Conservation (phyloP, 768 basidiomycete species). For the Mycena rosella region DNA sequence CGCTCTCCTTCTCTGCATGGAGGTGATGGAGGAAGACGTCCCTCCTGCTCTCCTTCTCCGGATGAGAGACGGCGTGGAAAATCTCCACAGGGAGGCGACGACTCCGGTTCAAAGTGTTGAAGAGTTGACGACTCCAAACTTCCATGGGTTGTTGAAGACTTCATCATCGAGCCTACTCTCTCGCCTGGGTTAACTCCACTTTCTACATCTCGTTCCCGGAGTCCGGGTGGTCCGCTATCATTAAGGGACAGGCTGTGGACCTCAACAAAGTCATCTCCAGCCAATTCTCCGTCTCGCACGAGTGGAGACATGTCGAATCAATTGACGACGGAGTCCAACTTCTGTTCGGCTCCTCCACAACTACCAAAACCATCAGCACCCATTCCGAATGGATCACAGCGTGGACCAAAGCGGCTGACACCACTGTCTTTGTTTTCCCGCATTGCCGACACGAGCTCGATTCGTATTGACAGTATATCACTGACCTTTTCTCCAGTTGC, state of each 20-base stretch:
- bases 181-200: constrained; percentile 4
- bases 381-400: constrained; percentile 43
- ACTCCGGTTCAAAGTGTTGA: neutral
- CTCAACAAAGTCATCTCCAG: constrained; percentile 41
- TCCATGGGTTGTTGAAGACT: constrained; percentile 11
- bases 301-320: constrained; percentile 9
- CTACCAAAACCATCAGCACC: constrained; percentile 31
- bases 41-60: neutral
- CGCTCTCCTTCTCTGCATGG: neutral
- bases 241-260: constrained; percentile 40
- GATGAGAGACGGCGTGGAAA: neutral
- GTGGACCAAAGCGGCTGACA: constrained; percentile 33
- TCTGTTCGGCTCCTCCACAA: neutral
- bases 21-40: neutral
- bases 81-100: neutral
- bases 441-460: constrained; percentile 41
- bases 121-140: constrained; percentile 2
- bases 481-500: constrained; percentile 37
- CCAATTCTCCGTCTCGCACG: constrained; percentile 10
- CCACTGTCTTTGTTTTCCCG: constrained; percentile 43
- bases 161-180: constrained; percentile 1
- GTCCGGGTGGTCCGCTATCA: constrained; percentile 41
- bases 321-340: too few relatives aligned
- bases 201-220: constrained; percentile 39
- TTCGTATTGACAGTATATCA: constrained; percentile 41